Base-by-base conservation (phyloP, 139 green algal genomes). In the Yamagishiella unicocca region DNA sequence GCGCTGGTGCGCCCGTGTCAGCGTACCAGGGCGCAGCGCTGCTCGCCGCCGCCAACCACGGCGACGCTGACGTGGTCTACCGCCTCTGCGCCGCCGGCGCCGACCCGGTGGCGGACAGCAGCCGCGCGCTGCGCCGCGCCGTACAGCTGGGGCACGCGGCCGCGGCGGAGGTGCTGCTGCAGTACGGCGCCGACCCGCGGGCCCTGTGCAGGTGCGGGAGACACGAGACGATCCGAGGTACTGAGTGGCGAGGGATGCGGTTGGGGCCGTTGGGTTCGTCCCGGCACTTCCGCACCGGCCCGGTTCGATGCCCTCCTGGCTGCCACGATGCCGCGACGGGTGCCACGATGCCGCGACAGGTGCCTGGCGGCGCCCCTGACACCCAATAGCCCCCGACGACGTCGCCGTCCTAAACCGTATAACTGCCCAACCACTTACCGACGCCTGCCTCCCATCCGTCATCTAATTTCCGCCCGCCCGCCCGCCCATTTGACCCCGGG, bases 161-260 rank as follows among this genome's bases (percentile, higher is more conserved):
- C 22, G 74, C 74, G 19, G 74, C 74, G 29, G 31, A 4, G 22
- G n/a, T 61, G 9, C 45, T 82, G 33, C 50, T 82, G 74, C 74
- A 50, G n/a, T 46, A 67, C n/a, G 74, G 74, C 33, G 74, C 74
- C 31, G 74, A 82, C 50, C 46, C 74, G 5, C 74, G 74, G n/a
- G 74, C 74, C 2, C 45, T 29, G 7, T 82, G 74, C 74, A 82
- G 74, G 45, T 74, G 27, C 19, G 66, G 31, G 50, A 58, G 12
- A 17, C 50, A 25, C 12, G 50, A 58, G 17, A 58, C 17, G 50
- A 17, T 58, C 50, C 50, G 50, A 58, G 17, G 17, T 17, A 58
- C 50, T 58, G 17, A 25, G 50, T 58, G 17, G n/a, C n/a, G n/a
- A n/a, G n/a, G n/a, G n/a, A n/a, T n/a, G n/a, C n/a, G n/a, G n/a